Percentiles rank a stretch among this genome's conserved stretches.
These are phyloP conservation scores for Fusarium caatingaense DNA, from an alignment of 2,329 filamentous ascomycete genomes.

Conservation along the genomic window DNA sequence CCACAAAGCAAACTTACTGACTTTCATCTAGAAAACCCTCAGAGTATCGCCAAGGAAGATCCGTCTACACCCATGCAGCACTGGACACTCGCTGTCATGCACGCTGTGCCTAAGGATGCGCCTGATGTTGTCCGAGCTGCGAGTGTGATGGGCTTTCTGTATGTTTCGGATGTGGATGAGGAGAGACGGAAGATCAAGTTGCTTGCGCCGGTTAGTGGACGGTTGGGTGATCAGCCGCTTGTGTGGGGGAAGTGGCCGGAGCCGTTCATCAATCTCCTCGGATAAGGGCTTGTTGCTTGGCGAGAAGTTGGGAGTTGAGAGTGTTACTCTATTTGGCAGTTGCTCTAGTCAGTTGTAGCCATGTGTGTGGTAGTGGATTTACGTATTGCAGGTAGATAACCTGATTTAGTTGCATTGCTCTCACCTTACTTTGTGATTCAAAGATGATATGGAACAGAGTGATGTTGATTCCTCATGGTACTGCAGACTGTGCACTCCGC, in stretches of 20 bases:
- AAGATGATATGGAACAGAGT: not conserved
- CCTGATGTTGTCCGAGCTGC: conserved; percentile 81
- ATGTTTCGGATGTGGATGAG: conserved; percentile 91
- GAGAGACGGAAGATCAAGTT: conserved; percentile 83
- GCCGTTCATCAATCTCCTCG: conserved; percentile 80
- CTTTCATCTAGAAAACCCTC: conserved; percentile 43
- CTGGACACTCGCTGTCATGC: conserved; percentile 85
- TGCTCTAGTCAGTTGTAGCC: not conserved
- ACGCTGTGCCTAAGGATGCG: conserved; percentile 75
- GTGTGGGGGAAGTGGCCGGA: conserved; percentile 91
- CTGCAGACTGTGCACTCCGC: not conserved
- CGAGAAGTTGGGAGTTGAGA: not conserved
- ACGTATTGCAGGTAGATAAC: not conserved
- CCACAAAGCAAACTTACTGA: conserved; percentile 21
- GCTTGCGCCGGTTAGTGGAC: conserved; percentile 84
- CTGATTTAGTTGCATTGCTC: not conserved
- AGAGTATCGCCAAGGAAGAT: conserved; percentile 70
- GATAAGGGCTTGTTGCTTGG: conserved; percentile 47
- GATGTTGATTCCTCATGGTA: not conserved
- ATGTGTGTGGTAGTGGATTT: not conserved
- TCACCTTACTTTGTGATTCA: not conserved
- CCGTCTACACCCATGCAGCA: conserved; percentile 79
- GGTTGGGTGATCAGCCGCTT: conserved; percentile 81
- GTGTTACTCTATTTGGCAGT: not conserved
- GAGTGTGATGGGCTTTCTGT: conserved; percentile 91